A percentile compares a stretch with the other conserved stretches of the same genome.
phyloP scores from a whole-genome alignment of 2,329 filamentous ascomycete species.

The Scleromitrula shiraiana region DNA sequence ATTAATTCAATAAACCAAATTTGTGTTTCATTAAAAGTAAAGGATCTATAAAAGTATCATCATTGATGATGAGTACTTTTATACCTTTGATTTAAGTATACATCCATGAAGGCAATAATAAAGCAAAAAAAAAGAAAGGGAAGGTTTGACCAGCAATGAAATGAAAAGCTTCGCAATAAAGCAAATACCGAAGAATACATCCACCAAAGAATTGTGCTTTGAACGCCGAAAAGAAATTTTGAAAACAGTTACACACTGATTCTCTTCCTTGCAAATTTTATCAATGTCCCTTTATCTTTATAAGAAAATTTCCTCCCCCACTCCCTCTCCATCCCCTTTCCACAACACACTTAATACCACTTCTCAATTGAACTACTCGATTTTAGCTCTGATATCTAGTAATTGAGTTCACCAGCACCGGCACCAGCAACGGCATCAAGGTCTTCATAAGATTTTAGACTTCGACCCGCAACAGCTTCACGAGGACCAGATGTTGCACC shows the following conservation, averaged over 20 bases:
- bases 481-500: slow-evolving; percentile 73
- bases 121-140: neutral
- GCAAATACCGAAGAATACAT: neutral
- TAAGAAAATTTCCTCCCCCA: neutral
- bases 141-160: neutral
- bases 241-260: neutral
- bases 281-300: neutral
- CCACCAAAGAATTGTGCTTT: slow-evolving; percentile 1
- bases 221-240: slow-evolving; percentile 1
- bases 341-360: too few relatives aligned
- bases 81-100: slow-evolving; percentile 2
- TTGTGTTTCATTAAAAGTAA: slow-evolving; percentile 4
- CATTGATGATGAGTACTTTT: neutral
- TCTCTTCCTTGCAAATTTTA: neutral
- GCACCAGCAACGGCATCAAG: slow-evolving; percentile 74
- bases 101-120: neutral
- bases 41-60: neutral
- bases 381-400: slow-evolving; percentile 39
- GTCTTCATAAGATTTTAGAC: slow-evolving; percentile 95
- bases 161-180: neutral
- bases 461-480: slow-evolving; percentile 87
- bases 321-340: too few relatives aligned
- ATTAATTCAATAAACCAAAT: neutral
- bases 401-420: slow-evolving; percentile 81
- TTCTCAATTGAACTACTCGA: neutral